phyloP scores from a whole-genome alignment of 805 yeast genomes.

The Monosporozyma unispora region DNA sequence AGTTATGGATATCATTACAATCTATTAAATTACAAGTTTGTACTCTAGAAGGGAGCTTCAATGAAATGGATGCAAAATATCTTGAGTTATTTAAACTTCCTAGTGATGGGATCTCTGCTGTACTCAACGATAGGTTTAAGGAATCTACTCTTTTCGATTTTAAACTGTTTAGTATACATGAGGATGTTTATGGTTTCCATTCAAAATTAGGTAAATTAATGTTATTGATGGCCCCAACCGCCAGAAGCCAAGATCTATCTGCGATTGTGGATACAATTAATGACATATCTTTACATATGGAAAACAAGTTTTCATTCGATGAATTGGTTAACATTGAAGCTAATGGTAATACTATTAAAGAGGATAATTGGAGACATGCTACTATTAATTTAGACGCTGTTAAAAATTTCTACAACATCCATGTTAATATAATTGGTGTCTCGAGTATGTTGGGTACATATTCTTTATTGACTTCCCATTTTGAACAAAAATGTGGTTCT shows the following conservation, averaged over 20 bases:
- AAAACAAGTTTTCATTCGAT: constrained; percentile 9
- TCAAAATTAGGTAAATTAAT: constrained; percentile 7
- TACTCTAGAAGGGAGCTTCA: constrained; percentile 8
- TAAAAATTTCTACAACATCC: constrained; percentile 8
- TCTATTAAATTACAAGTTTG: constrained; percentile 8
- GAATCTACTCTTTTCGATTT: constrained; percentile 4
- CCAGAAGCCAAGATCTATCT: constrained; percentile 4
- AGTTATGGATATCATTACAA: constrained; percentile 17
- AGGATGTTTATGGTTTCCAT: constrained; percentile 13
- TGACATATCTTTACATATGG: constrained; percentile 5
- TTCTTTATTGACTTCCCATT: constrained; percentile 8
- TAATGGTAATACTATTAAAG: background rate
- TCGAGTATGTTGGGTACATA: constrained; percentile 8
- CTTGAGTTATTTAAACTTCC: constrained; percentile 4
- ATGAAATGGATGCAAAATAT: constrained; percentile 3
- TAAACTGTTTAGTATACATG: constrained; percentile 7
- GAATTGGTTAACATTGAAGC: background rate
- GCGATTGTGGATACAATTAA: constrained; percentile 8
- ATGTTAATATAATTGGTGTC: constrained; percentile 10
- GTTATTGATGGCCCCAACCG: background rate
- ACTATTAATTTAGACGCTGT: constrained; percentile 5
- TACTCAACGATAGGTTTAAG: background rate
- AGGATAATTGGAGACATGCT: constrained; percentile 8
- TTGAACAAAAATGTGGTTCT: constrained; percentile 9
- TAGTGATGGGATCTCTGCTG: background rate